Base-by-base conservation (phyloP, 2,329 filamentous ascomycete genomes). In the Periconia sp. region DNA sequence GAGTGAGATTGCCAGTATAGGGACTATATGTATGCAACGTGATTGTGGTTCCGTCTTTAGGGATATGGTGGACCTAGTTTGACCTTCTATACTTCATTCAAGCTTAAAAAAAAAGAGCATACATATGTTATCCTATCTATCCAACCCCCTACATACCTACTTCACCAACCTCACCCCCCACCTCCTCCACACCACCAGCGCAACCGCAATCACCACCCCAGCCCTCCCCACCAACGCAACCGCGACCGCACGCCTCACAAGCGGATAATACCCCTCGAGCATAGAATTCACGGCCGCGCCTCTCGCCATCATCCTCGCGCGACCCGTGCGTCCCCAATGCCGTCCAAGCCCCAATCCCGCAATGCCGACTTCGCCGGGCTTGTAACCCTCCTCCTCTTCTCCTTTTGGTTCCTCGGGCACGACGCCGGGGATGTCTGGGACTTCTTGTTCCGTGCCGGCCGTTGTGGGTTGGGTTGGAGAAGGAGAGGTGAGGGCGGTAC, bases 181-280 rank as follows among this genome's bases (percentile, higher is more conserved):
- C 23, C 3, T 8, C 23, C 23, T 27, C 23, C 23, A 45, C 30
- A 19, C 43, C 30, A 10, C 19, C 11, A 27, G 8, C 23, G 8
- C 23, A 27, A 3, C 23, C 23, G 8, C 3, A 3, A 47, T 17
- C 13, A 47, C 18, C 23, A 65, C 59, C 13, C 59, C 57, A 7
- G 70, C 48, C 27, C 78, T 65, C 0, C 72, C 74, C 1, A 74
- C 58, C 48, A 81, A 60, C 9, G 77, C 74, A 11, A 75, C 64
- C 15, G 73, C 72, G 3, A 82, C 78, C 3, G 79, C 78, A 58
- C 66, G 74, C 49, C 78, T 69, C 17, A 82, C 74, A 53, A 81
- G 74, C 45, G 79, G 77, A 63, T 81, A 82, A 54, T 82, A 82
- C 13, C 80, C 80, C 59, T 82, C 78, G 6, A 82, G 64, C 73